Evolutionary conservation across 805 yeast genomes (phyloP).

Genomic region (Yamadazyma sp.): DNA sequence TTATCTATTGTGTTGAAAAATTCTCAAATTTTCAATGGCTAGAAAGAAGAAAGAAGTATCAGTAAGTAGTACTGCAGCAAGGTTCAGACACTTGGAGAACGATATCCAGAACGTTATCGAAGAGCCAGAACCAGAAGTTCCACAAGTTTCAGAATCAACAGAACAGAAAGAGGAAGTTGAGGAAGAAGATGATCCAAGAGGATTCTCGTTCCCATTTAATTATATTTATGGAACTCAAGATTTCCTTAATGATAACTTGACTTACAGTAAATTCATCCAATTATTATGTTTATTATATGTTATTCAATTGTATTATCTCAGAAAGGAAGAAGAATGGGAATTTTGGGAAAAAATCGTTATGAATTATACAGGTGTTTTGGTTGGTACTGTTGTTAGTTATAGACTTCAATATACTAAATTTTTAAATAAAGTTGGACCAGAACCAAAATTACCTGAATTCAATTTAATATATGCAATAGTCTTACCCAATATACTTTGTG

Average conservation of each 20-base stretch:
- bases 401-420: constrained; percentile 17
- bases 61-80: constrained; percentile 4
- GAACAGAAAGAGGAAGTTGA: neutral
- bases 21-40: too few relatives aligned
- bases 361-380: constrained; percentile 30
- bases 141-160: neutral
- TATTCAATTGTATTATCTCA: constrained; percentile 27
- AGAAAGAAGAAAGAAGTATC: constrained; percentile 4
- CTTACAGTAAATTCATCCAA: constrained; percentile 29
- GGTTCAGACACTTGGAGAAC: constrained; percentile 7
- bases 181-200: constrained; percentile 14
- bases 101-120: neutral
- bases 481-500: constrained; percentile 29
- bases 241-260: constrained; percentile 32
- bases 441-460: constrained; percentile 35
- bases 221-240: constrained; percentile 33
- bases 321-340: constrained; percentile 17
- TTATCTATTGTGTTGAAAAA: too few relatives aligned
- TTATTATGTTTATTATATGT: constrained; percentile 27
- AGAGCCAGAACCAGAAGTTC: neutral
- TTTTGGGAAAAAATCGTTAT: constrained; percentile 24
- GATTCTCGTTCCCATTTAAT: constrained; percentile 21
- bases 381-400: constrained; percentile 28
- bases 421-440: constrained; percentile 6
- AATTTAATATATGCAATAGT: constrained; percentile 32